Conservation (phyloP, 352 stramenopile genomes). For the Globisporangium viniferum region DNA sequence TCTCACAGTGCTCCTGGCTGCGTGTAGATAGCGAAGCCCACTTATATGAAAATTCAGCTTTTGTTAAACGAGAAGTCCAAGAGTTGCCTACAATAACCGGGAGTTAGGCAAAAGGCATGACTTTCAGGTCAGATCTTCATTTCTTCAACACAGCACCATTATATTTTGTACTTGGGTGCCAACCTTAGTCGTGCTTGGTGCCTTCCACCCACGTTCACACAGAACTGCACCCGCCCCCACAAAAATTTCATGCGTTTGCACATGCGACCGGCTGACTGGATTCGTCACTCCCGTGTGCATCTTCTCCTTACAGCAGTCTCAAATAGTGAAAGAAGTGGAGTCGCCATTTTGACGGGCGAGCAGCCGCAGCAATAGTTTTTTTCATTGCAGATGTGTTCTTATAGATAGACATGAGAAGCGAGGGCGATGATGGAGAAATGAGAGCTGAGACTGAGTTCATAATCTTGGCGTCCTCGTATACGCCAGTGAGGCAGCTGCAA, state of each 20-base stretch:
- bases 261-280: background rate
- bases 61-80: too few relatives aligned
- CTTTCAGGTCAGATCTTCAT: too few relatives aligned
- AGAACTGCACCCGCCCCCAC: background rate
- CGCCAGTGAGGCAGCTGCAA: background rate
- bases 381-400: background rate
- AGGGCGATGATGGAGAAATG: background rate
- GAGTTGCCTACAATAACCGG: too few relatives aligned
- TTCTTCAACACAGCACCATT: too few relatives aligned
- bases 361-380: background rate
- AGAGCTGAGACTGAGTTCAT: background rate
- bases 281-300: background rate
- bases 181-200: background rate
- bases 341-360: background rate
- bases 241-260: background rate
- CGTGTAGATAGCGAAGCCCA: too few relatives aligned
- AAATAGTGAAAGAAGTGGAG: background rate
- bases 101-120: too few relatives aligned
- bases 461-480: background rate
- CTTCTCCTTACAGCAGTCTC: background rate
- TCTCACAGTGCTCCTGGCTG: too few relatives aligned
- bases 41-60: too few relatives aligned
- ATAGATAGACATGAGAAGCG: background rate
- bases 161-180: too few relatives aligned
- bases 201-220: background rate